phyloP scores from a whole-genome alignment of 75 land plant genomes.

The Picea glauca region DNA sequence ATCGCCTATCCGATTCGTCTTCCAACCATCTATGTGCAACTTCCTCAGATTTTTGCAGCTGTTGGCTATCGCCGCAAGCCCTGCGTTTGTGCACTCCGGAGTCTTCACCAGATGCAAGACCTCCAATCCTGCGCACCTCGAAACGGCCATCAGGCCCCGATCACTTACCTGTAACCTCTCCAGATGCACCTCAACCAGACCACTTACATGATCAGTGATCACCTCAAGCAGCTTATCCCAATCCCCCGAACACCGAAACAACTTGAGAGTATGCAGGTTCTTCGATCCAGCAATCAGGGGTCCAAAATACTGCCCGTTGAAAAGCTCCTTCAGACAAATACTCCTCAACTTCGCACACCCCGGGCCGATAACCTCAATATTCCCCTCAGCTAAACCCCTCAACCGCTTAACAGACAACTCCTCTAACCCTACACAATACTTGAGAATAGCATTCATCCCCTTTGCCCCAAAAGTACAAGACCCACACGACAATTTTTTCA shows the following conservation, averaged over 20 bases:
- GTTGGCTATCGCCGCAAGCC: conserved; percentile 33
- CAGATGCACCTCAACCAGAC: conserved; percentile 39
- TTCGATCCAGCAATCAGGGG: conserved; percentile 40
- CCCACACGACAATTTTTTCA: conserved; percentile 35
- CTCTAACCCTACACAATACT: conserved; percentile 24
- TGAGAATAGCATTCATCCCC: conserved; percentile 31
- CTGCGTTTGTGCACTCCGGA: conserved; percentile 36
- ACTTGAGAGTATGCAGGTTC: conserved; percentile 28
- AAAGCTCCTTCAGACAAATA: conserved; percentile 36
- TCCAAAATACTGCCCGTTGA: conserved; percentile 25
- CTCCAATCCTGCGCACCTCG: conserved; percentile 30
- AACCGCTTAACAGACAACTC: conserved; percentile 38
- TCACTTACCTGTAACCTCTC: conserved; percentile 27
- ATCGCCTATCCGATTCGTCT: conserved; percentile 30
- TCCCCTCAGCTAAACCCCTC: conserved; percentile 13
- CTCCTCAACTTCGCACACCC: conserved; percentile 17
- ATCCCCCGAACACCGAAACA: conserved; percentile 25
- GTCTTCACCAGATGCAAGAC: conserved; percentile 39
- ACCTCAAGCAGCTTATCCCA: conserved; percentile 35
- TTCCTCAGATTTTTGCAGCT: conserved; percentile 30
- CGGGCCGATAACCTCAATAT: conserved; percentile 19
- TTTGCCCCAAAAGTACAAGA: conserved; percentile 35
- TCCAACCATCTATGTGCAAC: conserved; percentile 40
- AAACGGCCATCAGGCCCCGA: conserved; percentile 30
- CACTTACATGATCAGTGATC: conserved; percentile 21